Percentiles rank a stretch among this genome's conserved stretches.
Conservation (phyloP, 1,284 basidiomycete genomes). For the Ceratobasidium sp. region DNA sequence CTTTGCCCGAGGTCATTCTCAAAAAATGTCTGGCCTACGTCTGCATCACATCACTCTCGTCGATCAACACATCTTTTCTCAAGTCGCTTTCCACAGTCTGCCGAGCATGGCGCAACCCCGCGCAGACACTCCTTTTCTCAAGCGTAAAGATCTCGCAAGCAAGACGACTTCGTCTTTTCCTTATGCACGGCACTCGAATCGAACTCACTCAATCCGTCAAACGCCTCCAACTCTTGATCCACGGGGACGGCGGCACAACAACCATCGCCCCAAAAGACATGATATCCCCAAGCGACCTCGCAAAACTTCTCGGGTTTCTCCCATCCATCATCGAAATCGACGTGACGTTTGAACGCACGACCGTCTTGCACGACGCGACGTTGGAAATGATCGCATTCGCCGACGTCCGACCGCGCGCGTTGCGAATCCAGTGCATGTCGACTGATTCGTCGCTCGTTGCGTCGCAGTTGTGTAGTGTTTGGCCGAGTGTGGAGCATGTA, state of each 20-base stretch:
- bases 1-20: slow-evolving; percentile 12
- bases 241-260: slow-evolving; percentile 21
- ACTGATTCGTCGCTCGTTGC: slow-evolving; percentile 20
- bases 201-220: slow-evolving; percentile 32
- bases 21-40: slow-evolving; percentile 27
- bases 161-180: slow-evolving; percentile 22
- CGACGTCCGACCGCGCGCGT: slow-evolving; percentile 20
- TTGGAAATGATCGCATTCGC: slow-evolving; percentile 32
- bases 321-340: slow-evolving; percentile 32
- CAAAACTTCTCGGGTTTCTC: slow-evolving; percentile 32
- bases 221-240: slow-evolving; percentile 21
- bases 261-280: slow-evolving; percentile 29
- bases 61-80: slow-evolving; percentile 23
- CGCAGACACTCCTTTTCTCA: slow-evolving; percentile 23
- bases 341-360: slow-evolving; percentile 34
- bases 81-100: slow-evolving; percentile 8
- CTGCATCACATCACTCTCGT: slow-evolving; percentile 29
- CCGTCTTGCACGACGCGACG: slow-evolving; percentile 29
- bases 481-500: slow-evolving; percentile 34
- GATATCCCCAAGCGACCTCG: slow-evolving; percentile 25
- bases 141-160: slow-evolving; percentile 30
- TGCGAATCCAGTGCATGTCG: slow-evolving; percentile 20
- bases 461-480: slow-evolving; percentile 27
- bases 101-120: slow-evolving; percentile 28
- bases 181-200: slow-evolving; percentile 20